Base-by-base conservation (phyloP, 805 yeast genomes). In the Hemisphaericaspora nanyangensis region DNA sequence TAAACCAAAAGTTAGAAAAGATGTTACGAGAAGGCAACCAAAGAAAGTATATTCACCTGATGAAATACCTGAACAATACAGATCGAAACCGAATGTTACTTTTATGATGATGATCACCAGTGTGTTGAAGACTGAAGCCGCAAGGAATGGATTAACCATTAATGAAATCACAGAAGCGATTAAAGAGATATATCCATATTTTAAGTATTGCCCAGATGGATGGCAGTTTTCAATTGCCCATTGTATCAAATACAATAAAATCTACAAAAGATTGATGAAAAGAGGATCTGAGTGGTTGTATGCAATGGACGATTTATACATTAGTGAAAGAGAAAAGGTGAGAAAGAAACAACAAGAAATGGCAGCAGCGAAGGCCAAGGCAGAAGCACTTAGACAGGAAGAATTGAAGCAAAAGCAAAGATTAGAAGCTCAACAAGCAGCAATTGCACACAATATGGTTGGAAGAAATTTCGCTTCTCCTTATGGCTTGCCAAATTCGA, bases 161-260 rank as follows among this genome's bases (percentile, higher is more conserved):
- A 50, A 48, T 38, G 97, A 90, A 46, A 87, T 93, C 33, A 84
- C 88, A 60, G 84, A 83, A 38, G 86, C 88, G 1, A 89, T 93
- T 35, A 85, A 85, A 59, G 95, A 86, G 31, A 60, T 85, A 10
- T 91, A 84, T 61, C 98, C 98, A 2, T 93, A 86, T 65, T 93
- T 87, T 63, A 77, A 82, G 51, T 91, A 87, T 61, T 90, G 97
- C 52, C 91, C 95, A 0, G 95, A 89, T 59, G 98, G 98, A 3
- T 93, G 99, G 99, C 99, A 93, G 64, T 83, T 86, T 54, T 80
- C 95, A 0, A 95, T 93, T 15, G 76, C 95, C 37, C 99, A 93
- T 63, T 90, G 89, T 52, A 69, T 93, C 29, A 83, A 91, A 17
- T 70, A 88, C 48, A 89, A 89, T 62, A 88, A 87, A 62, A 81